Evolutionary conservation across 768 basidiomycete species (phyloP).

Genomic region (Piloderma croceum): DNA sequence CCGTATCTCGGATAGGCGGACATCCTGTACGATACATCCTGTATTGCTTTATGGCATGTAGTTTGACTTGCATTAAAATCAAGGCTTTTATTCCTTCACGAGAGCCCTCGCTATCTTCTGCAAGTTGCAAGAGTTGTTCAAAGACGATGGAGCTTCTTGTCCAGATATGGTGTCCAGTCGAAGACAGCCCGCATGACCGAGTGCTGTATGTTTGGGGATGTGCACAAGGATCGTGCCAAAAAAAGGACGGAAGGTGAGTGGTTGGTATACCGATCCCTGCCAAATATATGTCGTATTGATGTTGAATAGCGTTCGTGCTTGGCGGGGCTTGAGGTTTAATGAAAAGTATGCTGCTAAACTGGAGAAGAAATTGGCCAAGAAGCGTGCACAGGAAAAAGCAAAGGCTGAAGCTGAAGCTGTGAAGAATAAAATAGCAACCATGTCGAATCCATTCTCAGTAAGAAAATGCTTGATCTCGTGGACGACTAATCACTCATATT

Average conservation of each 20-base stretch:
- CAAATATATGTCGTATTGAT: constrained; percentile 10
- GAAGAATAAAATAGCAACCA: constrained; percentile 27
- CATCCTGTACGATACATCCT: constrained; percentile 73
- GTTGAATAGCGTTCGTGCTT: constrained; percentile 65
- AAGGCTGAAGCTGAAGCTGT: constrained; percentile 30
- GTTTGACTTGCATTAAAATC: constrained; percentile 34
- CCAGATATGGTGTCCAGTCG: constrained; percentile 88
- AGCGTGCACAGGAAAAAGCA: constrained; percentile 33
- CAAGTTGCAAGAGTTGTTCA: constrained; percentile 66
- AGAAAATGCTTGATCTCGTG: too few species aligned
- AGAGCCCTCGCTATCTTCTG: constrained; percentile 58
- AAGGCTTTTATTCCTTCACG: constrained; percentile 70
- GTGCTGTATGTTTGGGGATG: constrained; percentile 86
- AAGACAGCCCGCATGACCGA: constrained; percentile 79
- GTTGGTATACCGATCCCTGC: not conserved
- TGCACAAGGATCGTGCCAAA: constrained; percentile 61
- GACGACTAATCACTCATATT: too few species aligned
- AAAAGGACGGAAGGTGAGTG: constrained; percentile 70
- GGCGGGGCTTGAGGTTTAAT: constrained; percentile 71
- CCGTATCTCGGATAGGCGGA: constrained; percentile 87
- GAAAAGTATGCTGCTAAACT: constrained; percentile 71
- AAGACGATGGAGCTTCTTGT: constrained; percentile 75
- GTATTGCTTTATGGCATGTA: constrained; percentile 45
- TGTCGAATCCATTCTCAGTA: constrained; percentile 67
- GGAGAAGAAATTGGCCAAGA: constrained; percentile 44